phyloP scores from a whole-genome alignment of 108 stramenopile species.

The Stephanodiscus minutulus region DNA sequence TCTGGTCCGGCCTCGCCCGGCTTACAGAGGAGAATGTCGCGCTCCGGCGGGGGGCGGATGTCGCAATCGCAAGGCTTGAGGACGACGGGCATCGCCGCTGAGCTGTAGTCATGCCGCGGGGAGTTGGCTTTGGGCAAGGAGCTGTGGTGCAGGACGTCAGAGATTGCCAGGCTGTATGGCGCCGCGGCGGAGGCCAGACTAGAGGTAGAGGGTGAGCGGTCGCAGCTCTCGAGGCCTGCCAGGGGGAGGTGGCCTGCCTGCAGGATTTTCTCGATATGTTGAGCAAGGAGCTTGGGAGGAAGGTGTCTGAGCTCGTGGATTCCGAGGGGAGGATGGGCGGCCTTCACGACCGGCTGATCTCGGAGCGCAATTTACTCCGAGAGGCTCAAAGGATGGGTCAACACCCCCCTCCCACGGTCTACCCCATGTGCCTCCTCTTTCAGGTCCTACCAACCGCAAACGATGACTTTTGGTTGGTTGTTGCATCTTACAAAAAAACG shows the following conservation, averaged over 20 bases:
- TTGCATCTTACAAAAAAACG: too few species aligned
- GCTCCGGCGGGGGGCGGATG: too few species aligned
- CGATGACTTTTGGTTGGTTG: too few species aligned
- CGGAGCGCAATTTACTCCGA: conserved; percentile 16
- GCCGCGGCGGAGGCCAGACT: conserved; percentile 16
- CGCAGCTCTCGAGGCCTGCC: conserved; percentile 17
- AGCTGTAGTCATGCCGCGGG: conserved; percentile 17
- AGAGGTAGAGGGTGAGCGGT: conserved; percentile 15
- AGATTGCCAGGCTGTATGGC: conserved; percentile 28
- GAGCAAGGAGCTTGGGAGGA: conserved; percentile 17
- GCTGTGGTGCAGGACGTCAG: conserved; percentile 14
- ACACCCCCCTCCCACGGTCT: too few species aligned
- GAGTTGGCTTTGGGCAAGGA: conserved; percentile 17
- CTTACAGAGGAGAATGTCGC: conserved; percentile 44
- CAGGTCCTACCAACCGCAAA: too few species aligned
- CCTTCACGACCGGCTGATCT: conserved; percentile 12
- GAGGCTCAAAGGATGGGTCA: too few species aligned
- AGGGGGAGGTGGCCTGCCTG: conserved; percentile 19
- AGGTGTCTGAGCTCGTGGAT: conserved; percentile 14
- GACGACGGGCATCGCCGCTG: conserved; percentile 16
- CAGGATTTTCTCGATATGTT: conserved; percentile 1
- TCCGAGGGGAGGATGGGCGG: conserved; percentile 22
- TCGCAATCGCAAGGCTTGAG: conserved; percentile 17
- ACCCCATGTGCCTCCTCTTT: too few species aligned
- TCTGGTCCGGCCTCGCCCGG: conserved; percentile 33